Evolutionary conservation across 1,284 basidiomycete genomes (phyloP), one percentile per base, ranked within the genome.

Genomic region (Puccinia horiana): DNA sequence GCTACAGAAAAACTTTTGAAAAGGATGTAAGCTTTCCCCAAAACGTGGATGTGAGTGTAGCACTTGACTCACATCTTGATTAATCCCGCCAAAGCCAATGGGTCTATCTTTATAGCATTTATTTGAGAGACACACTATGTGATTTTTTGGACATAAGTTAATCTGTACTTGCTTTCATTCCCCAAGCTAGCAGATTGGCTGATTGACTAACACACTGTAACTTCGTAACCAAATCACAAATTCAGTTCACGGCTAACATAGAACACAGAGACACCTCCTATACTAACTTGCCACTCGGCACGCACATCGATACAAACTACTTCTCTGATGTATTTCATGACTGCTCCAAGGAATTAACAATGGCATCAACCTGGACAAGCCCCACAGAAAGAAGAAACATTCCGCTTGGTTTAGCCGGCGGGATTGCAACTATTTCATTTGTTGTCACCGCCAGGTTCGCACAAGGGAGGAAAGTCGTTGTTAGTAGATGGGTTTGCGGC

Each of bases 281-380:
- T 88, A 96, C 95, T 11, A 93, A 92, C 29, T 88, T 97, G 58
- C 92, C 92, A 0, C 90, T 99, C 6, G 92, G 91, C 11, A 94
- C 94, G 0, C 96, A 99, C 86, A 98, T 96, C 0, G 96, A 98
- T 85, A 97, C 93, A 72, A 96, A 96, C 1, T 98, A 98, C 88
- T 95, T 93, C 85, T 92, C 94, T 85, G 83, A 91, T 87, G 82
- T n/a, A 12, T 61, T 54, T 82, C 23, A 42, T n/a, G n/a, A n/a
- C n/a, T n/a, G n/a, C n/a, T n/a, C n/a, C n/a, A n/a, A n/a, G n/a
- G n/a, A n/a, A n/a, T n/a, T n/a, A n/a, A n/a, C n/a, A n/a, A n/a
- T n/a, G n/a, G n/a, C n/a, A n/a, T n/a, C n/a, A n/a, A n/a, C n/a
- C n/a, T n/a, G n/a, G n/a, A n/a, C n/a, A n/a, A n/a, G n/a, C n/a